Conservation (phyloP, 257 asterid species). For the Thymus quinquecostatus region DNA sequence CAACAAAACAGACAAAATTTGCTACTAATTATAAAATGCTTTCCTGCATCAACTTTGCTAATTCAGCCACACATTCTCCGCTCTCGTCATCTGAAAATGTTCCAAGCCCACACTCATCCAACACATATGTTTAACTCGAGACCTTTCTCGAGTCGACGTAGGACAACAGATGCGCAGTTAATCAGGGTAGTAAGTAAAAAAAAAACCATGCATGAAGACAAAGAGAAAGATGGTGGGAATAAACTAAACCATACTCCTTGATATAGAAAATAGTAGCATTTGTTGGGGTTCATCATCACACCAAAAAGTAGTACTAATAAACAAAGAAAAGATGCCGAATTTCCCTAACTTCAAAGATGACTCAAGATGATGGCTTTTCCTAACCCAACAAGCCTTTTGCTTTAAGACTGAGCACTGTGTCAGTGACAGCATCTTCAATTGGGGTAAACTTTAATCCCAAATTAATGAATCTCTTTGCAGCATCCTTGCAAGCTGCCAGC, state of each 20-base stretch:
- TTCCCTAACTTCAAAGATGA: slow-evolving; percentile 26
- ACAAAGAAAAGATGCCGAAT: slow-evolving; percentile 25
- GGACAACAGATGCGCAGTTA: too few relatives aligned
- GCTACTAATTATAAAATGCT: slow-evolving; percentile 15
- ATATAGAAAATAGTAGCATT: slow-evolving; percentile 21
- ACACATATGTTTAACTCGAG: too few relatives aligned
- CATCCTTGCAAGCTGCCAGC: slow-evolving; percentile 67
- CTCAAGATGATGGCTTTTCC: slow-evolving; percentile 40
- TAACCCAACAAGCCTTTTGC: slow-evolving; percentile 57
- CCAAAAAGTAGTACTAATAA: slow-evolving; percentile 15
- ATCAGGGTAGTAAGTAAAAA: too few relatives aligned
- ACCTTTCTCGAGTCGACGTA: too few relatives aligned
- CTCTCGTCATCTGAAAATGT: not conserved
- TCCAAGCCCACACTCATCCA: too few relatives aligned
- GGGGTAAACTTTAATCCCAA: slow-evolving; percentile 80
- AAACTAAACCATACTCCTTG: slow-evolving; percentile 31
- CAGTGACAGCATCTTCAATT: slow-evolving; percentile 76
- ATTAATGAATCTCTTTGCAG: slow-evolving; percentile 78
- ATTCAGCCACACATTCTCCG: slow-evolving; percentile 31
- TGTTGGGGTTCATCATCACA: slow-evolving; percentile 39
- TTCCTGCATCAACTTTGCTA: slow-evolving; percentile 26
- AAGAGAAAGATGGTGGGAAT: not conserved
- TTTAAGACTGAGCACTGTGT: slow-evolving; percentile 70
- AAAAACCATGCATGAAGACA: slow-evolving; percentile 1
- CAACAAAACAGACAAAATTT: slow-evolving; percentile 18